Percentiles rank a stretch among this genome's conserved stretches.
Evolutionary conservation across 306 rosid genomes (phyloP).

Genomic region (Hippophae gyantsensis): DNA sequence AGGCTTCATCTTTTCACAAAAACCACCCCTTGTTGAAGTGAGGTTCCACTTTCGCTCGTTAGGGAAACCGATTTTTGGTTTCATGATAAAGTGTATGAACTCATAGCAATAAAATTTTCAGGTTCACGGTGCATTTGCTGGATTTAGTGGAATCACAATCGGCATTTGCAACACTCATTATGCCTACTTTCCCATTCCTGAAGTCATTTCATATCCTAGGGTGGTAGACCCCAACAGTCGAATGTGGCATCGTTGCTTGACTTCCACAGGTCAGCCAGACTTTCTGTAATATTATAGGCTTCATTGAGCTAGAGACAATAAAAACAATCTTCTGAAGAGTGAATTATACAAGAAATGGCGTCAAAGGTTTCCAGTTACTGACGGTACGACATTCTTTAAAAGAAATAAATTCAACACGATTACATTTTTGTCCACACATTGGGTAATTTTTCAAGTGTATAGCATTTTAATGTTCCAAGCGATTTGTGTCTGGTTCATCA

Average conservation of each 20-base stretch:
- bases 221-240: constrained; percentile 82
- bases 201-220: constrained; percentile 82
- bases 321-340: constrained; percentile 22
- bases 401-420: constrained; percentile 41
- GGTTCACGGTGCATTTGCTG: constrained; percentile 99
- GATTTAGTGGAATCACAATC: constrained; percentile 87
- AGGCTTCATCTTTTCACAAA: too few relatives aligned
- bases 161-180: constrained; percentile 96
- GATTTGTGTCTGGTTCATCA: constrained; percentile 21
- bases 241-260: constrained; percentile 99
- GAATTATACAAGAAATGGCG: constrained; percentile 22
- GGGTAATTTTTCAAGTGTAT: constrained; percentile 25
- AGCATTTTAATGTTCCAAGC: constrained; percentile 28
- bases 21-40: too few relatives aligned
- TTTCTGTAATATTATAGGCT: constrained; percentile 29
- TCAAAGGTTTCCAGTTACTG: too few relatives aligned
- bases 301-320: constrained; percentile 26
- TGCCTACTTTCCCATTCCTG: constrained; percentile 86
- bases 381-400: constrained; percentile 11
- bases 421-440: constrained; percentile 22
- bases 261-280: constrained; percentile 98
- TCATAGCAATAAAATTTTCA: constrained; percentile 26
- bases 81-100: background rate
- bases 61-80: background rate
- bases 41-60: too few relatives aligned